Conservation (phyloP, 1,284 basidiomycete genomes). For the Marasmius sp. region DNA sequence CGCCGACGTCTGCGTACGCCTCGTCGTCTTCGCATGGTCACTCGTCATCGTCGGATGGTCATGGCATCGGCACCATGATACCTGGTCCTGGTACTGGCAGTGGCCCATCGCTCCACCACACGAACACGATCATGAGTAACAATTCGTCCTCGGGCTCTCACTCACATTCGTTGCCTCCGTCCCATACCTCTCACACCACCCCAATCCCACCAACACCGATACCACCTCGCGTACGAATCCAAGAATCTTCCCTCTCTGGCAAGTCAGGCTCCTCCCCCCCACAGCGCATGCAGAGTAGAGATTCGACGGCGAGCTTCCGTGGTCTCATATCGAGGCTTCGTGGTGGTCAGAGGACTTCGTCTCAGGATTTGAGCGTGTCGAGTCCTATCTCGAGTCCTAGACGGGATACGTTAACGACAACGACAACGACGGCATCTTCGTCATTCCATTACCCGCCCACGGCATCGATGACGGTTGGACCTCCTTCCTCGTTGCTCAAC, state of each 20-base stretch:
- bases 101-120: neutral
- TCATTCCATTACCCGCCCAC: conserved; percentile 5
- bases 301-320: neutral
- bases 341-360: conserved; percentile 7
- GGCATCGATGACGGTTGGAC: neutral
- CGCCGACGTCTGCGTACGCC: neutral
- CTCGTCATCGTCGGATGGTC: neutral
- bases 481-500: conserved; percentile 8
- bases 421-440: neutral
- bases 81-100: neutral
- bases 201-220: neutral
- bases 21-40: conserved; percentile 3
- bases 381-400: neutral
- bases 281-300: neutral
- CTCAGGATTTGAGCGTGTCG: neutral
- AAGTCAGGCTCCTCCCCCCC: too few species aligned
- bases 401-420: neutral
- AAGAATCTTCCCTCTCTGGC: neutral
- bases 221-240: neutral
- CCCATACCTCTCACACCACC: neutral
- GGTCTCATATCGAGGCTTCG: conserved; percentile 7
- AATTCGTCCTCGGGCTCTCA: conserved; percentile 7
- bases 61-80: neutral
- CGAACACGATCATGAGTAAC: neutral
- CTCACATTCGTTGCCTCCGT: conserved; percentile 6